Base-by-base conservation (phyloP, 78 protist species). In the Dictyostelium citrinum region DNA sequence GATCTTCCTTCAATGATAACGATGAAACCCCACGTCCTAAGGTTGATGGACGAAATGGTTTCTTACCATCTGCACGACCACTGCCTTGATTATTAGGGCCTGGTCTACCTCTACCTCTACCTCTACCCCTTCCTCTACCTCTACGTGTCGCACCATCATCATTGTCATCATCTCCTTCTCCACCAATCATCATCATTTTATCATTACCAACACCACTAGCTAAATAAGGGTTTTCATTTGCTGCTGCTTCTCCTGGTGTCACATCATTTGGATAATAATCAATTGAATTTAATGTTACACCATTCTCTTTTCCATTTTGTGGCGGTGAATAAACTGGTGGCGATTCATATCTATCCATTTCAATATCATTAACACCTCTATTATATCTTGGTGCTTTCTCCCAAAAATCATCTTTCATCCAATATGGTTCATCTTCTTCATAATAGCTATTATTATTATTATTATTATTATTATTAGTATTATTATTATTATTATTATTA, bases 401-500 rank as follows among this genome's bases (percentile, higher is more conserved):
- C 95, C 95, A 91, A 76, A 84, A 91, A n/a, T 80, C 43, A 20
- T 91, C 83, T 24, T 78, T 37, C 95, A 91, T 91, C 95, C 95
- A 91, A 76, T 91, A 91, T 5, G 95, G 95, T 9, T 90, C 91
- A 22, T 72, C 61, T 27, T 67, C 92, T 64, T 83, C 27, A 51
- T 45, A 11, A 75, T 84, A 70, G 55, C 6, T 2, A 24, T 22
- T 41, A 35, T 79, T 79, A n/a, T 41, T 41, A n/a, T 22, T 74
- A 51, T 58, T 46, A 7, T 14, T 31, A 24, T 46, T 41, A 7
- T 29, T 24, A 20, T 35, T 80, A 49, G 27, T 77, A 27, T 27
- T 37, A 37, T 37, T 37, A 37, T 37, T 37, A 37, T 37, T 37
- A 37, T 37, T 37, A 37, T 37, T 37, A 37, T 37, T 37, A 37